Base-by-base conservation (phyloP, 2,329 filamentous ascomycete genomes). In the Phialemonium atrogriseum region DNA sequence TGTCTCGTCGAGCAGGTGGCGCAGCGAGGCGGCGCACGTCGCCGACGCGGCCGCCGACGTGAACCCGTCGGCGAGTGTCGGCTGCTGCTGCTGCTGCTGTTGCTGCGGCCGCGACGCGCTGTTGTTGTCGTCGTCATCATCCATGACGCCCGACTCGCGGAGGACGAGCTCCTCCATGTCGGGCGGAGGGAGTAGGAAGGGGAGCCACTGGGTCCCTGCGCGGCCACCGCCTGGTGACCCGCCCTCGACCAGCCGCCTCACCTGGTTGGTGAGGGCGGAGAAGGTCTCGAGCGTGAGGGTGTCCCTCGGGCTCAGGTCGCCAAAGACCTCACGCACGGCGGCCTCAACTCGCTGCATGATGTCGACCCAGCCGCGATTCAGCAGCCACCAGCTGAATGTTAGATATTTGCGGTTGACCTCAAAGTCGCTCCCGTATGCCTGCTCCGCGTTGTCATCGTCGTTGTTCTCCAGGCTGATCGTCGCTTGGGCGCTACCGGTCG, bases 361-460 rank as follows among this genome's bases (percentile, higher is more conserved):
- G 36, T 87, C 77, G 43, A 78, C 76, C 79, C 87, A 96, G 25
- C 91, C 91, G 43, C 77, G 77, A 59, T 98, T 89, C 28, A 98
- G 68, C 27, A 98, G 64, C 88, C 89, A 98, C 91, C 91, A 98
- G 59, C 86, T 94, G 55, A 96, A 94, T 24, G 88, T 93, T 29
- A 98, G 68, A 52, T 96, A 98, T 50, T 84, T 84, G 46, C 88
- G 73, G 58, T 98, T 98, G 20, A 87, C 94, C 56, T 95, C 88
- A 45, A 94, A 95, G 56, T 98, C 91, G 55, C 84, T 89, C 26
- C 87, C 87, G 51, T 93, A 87, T 4, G 78, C 73, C 46, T 88
- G 82, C 33, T 89, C 84, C 12, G 73, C 68, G 48, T 82, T 81
- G 52, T 91, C 85, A 52, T 95, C 88, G 52, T 95, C 89, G 49